These are phyloP conservation scores for Rasamsonia emersonii DNA, from an alignment of 2,329 filamentous ascomycete genomes.

Conservation along the genomic window DNA sequence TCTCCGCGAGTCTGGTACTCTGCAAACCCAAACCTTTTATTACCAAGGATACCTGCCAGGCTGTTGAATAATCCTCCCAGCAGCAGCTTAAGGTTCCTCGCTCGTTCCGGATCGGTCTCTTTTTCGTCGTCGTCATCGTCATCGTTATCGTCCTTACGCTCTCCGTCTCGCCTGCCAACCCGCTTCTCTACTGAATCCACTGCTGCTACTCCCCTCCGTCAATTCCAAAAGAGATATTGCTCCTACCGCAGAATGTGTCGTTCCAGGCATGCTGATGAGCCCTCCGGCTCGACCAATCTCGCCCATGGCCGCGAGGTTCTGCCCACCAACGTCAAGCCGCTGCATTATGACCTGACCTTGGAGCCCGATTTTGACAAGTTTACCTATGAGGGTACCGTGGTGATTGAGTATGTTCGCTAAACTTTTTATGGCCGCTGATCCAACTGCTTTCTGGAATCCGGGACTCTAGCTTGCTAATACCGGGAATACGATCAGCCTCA, in stretches of 20 bases:
- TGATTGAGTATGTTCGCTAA: slow-evolving; percentile 58
- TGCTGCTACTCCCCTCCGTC: slow-evolving; percentile 15
- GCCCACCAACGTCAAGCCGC: slow-evolving; percentile 83
- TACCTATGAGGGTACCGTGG: slow-evolving; percentile 74
- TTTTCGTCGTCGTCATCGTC: neutral
- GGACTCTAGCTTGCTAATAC: neutral
- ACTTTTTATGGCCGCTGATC: too few species aligned
- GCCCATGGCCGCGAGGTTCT: slow-evolving; percentile 69
- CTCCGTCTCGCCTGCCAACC: slow-evolving; percentile 5
- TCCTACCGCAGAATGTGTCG: slow-evolving; percentile 73
- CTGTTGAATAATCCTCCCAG: too few species aligned
- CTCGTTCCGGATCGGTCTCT: too few species aligned
- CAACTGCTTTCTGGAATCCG: too few species aligned
- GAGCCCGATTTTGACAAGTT: slow-evolving; percentile 86
- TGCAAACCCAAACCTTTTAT: too few species aligned
- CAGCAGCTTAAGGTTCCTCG: too few species aligned
- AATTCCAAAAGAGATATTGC: slow-evolving; percentile 48
- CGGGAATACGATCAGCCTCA: slow-evolving; percentile 47
- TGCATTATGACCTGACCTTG: slow-evolving; percentile 82
- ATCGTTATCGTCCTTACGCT: slow-evolving; percentile 2
- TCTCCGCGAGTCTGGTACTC: too few species aligned
- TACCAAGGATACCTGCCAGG: too few species aligned
- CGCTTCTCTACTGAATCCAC: slow-evolving; percentile 12
- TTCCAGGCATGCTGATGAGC: slow-evolving; percentile 49
- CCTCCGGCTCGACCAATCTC: slow-evolving; percentile 50